These are phyloP conservation scores for Trichosporon sp. DNA, from an alignment of 1,284 basidiomycete species.

Conservation along the genomic window DNA sequence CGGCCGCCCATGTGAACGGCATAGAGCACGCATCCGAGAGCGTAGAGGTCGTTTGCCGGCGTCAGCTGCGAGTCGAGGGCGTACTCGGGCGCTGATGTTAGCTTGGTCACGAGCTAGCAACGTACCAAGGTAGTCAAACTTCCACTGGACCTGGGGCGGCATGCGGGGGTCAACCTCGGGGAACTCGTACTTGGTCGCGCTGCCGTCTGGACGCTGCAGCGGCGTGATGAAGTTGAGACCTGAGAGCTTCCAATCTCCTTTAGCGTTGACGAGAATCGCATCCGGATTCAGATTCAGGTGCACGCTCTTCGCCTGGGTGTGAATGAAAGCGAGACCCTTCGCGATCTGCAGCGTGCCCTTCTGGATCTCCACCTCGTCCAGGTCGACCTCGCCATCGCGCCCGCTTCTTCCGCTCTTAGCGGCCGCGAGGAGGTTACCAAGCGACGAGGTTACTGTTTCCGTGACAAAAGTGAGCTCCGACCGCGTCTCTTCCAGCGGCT, in stretches of 20 bases:
- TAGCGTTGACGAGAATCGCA: constrained; percentile 78
- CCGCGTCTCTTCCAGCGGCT: constrained; percentile 93
- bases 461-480: constrained; percentile 88
- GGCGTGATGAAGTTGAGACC: constrained; percentile 86
- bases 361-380: constrained; percentile 72
- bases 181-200: constrained; percentile 79
- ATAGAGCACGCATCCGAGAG: constrained; percentile 86
- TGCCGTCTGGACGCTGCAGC: constrained; percentile 70
- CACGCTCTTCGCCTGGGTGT: constrained; percentile 85
- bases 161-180: constrained; percentile 82
- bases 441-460: constrained; percentile 74
- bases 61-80: constrained; percentile 83
- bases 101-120: neutral
- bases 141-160: constrained; percentile 81
- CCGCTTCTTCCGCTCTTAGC: constrained; percentile 62
- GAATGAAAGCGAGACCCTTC: constrained; percentile 89
- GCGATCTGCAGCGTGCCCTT: constrained; percentile 93
- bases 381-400: constrained; percentile 82
- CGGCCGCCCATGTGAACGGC: constrained; percentile 84
- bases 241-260: constrained; percentile 97
- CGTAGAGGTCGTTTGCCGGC: constrained; percentile 91
- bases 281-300: constrained; percentile 89
- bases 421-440: constrained; percentile 59
- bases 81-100: constrained; percentile 81
- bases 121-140: constrained; percentile 91